Base-by-base conservation (phyloP, 805 yeast species). In the Yarrowia osloensis region DNA sequence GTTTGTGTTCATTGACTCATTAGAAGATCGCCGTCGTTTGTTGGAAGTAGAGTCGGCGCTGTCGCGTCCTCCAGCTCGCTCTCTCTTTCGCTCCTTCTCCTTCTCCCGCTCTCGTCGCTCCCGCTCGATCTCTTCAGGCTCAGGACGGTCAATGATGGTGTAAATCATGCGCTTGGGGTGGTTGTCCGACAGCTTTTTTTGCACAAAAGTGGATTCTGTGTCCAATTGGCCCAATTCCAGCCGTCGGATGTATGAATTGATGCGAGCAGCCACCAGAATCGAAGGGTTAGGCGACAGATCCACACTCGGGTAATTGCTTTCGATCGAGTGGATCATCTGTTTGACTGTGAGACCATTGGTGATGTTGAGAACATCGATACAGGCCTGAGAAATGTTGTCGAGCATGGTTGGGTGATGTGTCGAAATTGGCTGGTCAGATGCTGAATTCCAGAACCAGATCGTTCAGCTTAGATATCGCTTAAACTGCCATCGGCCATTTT, bases 111-210 rank as follows among this genome's bases (percentile, higher is more conserved):
- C 63, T 31, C 47, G 21, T 33, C 50, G 59, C 46, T 63, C 67
- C 28, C 49, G 37, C 21, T 50, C 59, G 22, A 49, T 63, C 37
- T 47, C 59, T 37, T 35, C 47, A 9, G 67, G 59, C 44, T 49
- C 59, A 3, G 47, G 59, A 21, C 47, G 49, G 49, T 40, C 67
- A 35, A 49, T 50, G 46, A 63, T 49, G 46, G 67, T 63, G 22
- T 63, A 63, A 31, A 63, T 50, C 67, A 63, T 63, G 11, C 67
- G 67, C 49, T 63, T 63, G 67, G 67, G 67, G 39, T 63, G 67
- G 59, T 50, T 63, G 49, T 63, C 67, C 33, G 67, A 63, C 40
- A 63, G 49, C 59, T 39, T 37, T 63, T 63, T 63, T 37, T 63
- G 50, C 47, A 63, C 67, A 61, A 61, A 44, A 7, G 54, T 44